Percentiles rank a stretch among this genome's conserved stretches.
Evolutionary conservation across 148 eudicot genomes (phyloP).

Genomic region (Camellia japonica): DNA sequence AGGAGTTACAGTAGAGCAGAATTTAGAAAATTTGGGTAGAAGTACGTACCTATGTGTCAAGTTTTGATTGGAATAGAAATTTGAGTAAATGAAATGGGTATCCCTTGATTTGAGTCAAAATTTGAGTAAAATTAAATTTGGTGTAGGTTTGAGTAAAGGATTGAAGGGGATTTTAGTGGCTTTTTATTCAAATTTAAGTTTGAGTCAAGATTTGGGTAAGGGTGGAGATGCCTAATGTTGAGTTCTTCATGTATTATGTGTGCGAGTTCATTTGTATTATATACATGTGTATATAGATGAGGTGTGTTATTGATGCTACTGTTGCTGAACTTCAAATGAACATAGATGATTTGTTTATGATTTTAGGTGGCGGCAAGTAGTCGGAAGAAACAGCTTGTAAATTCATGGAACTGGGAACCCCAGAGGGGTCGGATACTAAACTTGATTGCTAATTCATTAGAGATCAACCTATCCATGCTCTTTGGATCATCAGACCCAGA

Average conservation of each 20-base stretch:
- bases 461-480: conserved; percentile 81
- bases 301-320: too few species aligned
- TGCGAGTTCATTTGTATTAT: background rate
- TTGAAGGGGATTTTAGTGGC: too few species aligned
- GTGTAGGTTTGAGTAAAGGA: too few species aligned
- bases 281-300: background rate
- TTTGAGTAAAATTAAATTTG: too few species aligned
- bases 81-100: too few species aligned
- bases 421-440: conserved; percentile 71
- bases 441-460: conserved; percentile 84
- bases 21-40: too few species aligned
- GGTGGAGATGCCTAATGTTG: background rate
- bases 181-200: too few species aligned
- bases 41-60: too few species aligned
- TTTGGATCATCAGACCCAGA: conserved; percentile 88
- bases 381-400: conserved; percentile 65
- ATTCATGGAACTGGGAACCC: conserved; percentile 92
- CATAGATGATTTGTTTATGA: conserved; percentile 5
- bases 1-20: too few species aligned
- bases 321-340: background rate
- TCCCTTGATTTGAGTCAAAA: too few species aligned
- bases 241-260: background rate
- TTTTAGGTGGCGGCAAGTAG: conserved; percentile 56
- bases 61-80: too few species aligned
- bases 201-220: too few species aligned